Base-by-base conservation (phyloP, 2,329 filamentous ascomycete genomes). In the Pseudopyrenochaeta lycopersici region DNA sequence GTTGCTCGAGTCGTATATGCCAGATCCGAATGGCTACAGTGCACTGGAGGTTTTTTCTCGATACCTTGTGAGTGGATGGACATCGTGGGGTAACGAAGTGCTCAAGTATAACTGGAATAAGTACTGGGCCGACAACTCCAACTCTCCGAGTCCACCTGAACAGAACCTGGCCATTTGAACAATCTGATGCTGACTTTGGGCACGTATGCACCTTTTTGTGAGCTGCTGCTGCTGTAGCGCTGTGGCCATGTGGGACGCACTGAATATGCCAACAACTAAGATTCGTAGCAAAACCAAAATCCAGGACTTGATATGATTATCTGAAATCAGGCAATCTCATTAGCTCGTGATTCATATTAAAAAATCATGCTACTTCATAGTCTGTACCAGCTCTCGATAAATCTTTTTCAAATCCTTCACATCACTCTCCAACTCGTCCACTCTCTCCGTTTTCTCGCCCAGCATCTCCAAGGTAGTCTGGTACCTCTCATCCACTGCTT, bases 361-460 rank as follows among this genome's bases (percentile, higher is more conserved):
- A n/a, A 27, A 5, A 4, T 27, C 23, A 38, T 38, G 90, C 77
- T 87, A 89, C 71, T 92, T 86, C 52, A 91, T 94, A 71, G 88
- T 87, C 78, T 96, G 91, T 43, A 96, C 90, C 74, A 99, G 78
- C 72, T 98, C 94, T 62, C 92, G 87, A 80, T 98, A 98, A 84
- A 99, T 97, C 70, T 88, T 89, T 81, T 99, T 99, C 74, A 99
- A 83, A 80, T 99, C 95, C 62, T 88, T 82, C 47, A 99, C 90
- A 81, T 98, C 95, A 11, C 90, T 89, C 75, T 84, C 87, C 63
- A 99, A 80, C 81, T 99, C 95, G 71, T 97, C 92, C 2, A 97
- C 93, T 70, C 90, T 81, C 81, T 99, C 95, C 75, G 92, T 97
- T 85, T 97, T 97, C 84, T 99, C 95, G 1, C 95, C 95, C 51